Evolutionary conservation across 306 rosid species (phyloP), one percentile per base, ranked within the genome.

Genomic region (Aeschynomene evenia): DNA sequence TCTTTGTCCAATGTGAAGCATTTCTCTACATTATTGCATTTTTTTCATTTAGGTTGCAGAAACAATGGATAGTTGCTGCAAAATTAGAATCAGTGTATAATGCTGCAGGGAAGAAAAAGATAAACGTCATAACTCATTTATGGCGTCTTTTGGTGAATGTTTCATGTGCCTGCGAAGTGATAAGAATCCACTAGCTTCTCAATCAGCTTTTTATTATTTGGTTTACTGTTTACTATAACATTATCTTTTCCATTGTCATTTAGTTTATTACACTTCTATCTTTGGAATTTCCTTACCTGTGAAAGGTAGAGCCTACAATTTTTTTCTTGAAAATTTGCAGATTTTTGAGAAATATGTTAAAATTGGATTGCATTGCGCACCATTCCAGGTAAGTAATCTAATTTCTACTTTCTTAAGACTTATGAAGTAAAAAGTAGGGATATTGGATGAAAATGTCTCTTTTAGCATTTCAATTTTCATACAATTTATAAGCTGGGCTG

Each of bases 71-170:
- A 84, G 71, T 63, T 94, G 91, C 95, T 78, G 81, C 77, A 49
- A 87, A 83, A 79, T 78, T 94, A 63, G 96, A 88, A 81, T 80
- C 71, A 14, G 81, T 81, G 23, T 91, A 87, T 74, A 71, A 74
- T 26, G 96, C 99, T 67, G 78, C 99, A 6, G 99, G 99, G 79
- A 92, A 87, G 76, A 91, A 87, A 75, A 91, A 91, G 97, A 87
- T 94, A 49, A 89, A 70, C 72, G 56, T 94, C 76, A 88, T 94
- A 73, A 94, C 81, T 81, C 99, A 94, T 77, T 94, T 45, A 91
- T 94, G 99, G 99, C 97, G 99, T 28, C 89, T 94, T 70, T 79
- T 94, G 68, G 97, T 94, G 84, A 94, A 83, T 94, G 97, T 81
- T 94, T 94, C 82, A 88, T 91, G 99, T 7, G 62, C 86, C 81